Evolutionary conservation across 768 basidiomycete genomes (phyloP).

Genomic region (Naematelia aurantialba): DNA sequence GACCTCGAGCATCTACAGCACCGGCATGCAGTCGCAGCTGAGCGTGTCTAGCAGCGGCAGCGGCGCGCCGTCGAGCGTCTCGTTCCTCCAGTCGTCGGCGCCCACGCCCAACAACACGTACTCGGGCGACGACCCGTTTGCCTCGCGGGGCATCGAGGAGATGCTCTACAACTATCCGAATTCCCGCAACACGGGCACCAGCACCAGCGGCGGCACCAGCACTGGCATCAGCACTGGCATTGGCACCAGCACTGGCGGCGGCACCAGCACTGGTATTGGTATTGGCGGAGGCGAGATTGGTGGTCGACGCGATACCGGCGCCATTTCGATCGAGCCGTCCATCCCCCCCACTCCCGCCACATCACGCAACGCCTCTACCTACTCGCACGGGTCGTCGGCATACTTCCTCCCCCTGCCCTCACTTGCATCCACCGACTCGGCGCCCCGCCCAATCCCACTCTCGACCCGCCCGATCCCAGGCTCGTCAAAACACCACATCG

Average conservation of each 20-base stretch:
- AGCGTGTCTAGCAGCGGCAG: not conserved
- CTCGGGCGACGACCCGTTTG: conserved; percentile 3
- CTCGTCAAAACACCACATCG: conserved; percentile 6
- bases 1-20: not conserved
- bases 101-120: conserved; percentile 29
- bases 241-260: too few species aligned
- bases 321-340: conserved; percentile 8
- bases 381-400: not conserved
- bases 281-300: not conserved
- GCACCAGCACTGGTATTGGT: not conserved
- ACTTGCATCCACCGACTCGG: not conserved
- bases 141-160: not conserved
- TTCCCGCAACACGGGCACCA: too few species aligned
- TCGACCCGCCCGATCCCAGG: conserved; percentile 33
- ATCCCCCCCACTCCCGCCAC: not conserved
- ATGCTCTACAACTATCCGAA: not conserved
- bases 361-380: not conserved
- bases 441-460: conserved; percentile 14
- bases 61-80: not conserved
- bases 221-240: too few species aligned
- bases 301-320: not conserved
- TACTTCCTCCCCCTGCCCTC: not conserved
- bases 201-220: too few species aligned
- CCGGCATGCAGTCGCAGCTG: too few species aligned
- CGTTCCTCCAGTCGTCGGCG: conserved; percentile 8